phyloP scores from a whole-genome alignment of 148 eudicot species.

The Fallopia convolvulus region DNA sequence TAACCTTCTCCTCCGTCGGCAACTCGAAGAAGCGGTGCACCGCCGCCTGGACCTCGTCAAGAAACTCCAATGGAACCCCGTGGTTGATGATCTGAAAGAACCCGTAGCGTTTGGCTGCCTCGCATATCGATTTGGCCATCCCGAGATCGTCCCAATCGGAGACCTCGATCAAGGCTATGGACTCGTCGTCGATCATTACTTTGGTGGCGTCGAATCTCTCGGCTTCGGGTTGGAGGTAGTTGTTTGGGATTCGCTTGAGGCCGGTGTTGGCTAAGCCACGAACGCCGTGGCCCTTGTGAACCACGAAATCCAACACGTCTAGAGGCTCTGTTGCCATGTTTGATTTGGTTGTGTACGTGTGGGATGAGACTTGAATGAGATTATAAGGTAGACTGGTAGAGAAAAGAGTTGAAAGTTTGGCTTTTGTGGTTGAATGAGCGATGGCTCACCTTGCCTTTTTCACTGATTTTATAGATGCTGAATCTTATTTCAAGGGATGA shows the following conservation, averaged over 20 bases:
- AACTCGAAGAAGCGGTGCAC: slow-evolving; percentile 27
- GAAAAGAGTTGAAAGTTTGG: too few relatives aligned
- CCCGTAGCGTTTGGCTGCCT: slow-evolving; percentile 25
- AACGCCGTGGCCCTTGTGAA: slow-evolving; percentile 21
- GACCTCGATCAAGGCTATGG: slow-evolving; percentile 36
- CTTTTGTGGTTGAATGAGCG: too few relatives aligned
- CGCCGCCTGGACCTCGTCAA: slow-evolving; percentile 27
- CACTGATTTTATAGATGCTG: too few relatives aligned
- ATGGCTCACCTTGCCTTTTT: too few relatives aligned
- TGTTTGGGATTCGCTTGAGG: slow-evolving; percentile 10
- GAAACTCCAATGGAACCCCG: slow-evolving; percentile 26
- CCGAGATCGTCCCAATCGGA: slow-evolving; percentile 18
- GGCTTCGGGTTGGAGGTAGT: slow-evolving; percentile 17
- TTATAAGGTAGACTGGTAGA: too few relatives aligned
- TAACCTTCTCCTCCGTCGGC: slow-evolving; percentile 27
- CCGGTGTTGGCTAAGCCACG: slow-evolving; percentile 13
- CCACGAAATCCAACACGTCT: slow-evolving; percentile 15
- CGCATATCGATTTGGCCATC: slow-evolving; percentile 10
- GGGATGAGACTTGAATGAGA: background rate
- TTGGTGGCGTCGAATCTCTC: slow-evolving; percentile 12
- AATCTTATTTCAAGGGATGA: too few relatives aligned
- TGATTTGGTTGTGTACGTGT: background rate
- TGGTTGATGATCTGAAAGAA: slow-evolving; percentile 20
- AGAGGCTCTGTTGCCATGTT: background rate
- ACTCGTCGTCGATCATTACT: slow-evolving; percentile 7